Evolutionary conservation across 345 rosid species (phyloP).

Genomic region (Murraya koenigii): DNA sequence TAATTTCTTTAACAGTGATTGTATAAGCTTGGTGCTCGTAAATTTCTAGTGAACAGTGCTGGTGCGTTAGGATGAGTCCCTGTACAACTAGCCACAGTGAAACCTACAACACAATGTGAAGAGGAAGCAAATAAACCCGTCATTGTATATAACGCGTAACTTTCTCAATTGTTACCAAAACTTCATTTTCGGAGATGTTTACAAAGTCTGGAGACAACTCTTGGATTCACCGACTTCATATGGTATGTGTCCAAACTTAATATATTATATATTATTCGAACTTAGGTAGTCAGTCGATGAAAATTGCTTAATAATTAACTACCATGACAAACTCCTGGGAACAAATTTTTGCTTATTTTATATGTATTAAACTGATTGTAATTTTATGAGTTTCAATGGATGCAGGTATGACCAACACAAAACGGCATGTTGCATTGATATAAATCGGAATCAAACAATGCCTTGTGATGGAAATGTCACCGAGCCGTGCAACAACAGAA

Average conservation of each 20-base stretch:
- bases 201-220: too few relatives aligned
- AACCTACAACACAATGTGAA: not conserved
- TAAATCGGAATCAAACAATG: not conserved
- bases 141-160: too few relatives aligned
- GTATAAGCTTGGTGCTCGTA: slow-evolving; percentile 6
- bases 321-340: too few relatives aligned
- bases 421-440: not conserved
- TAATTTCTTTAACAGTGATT: too few relatives aligned
- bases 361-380: not conserved
- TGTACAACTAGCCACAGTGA: not conserved
- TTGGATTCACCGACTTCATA: too few relatives aligned
- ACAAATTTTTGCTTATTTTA: too few relatives aligned
- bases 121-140: not conserved
- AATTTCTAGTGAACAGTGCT: slow-evolving; percentile 9
- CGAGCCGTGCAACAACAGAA: not conserved
- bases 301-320: too few relatives aligned
- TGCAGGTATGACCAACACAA: not conserved
- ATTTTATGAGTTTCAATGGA: not conserved
- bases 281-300: not conserved
- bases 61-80: slow-evolving; percentile 5
- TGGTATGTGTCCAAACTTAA: not conserved
- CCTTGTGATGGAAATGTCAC: not conserved
- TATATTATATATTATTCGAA: too few relatives aligned
- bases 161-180: too few relatives aligned
- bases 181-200: too few relatives aligned